Base-by-base conservation (phyloP, 371 early-diverging fungal genomes). In the Pancytospora philotis region DNA sequence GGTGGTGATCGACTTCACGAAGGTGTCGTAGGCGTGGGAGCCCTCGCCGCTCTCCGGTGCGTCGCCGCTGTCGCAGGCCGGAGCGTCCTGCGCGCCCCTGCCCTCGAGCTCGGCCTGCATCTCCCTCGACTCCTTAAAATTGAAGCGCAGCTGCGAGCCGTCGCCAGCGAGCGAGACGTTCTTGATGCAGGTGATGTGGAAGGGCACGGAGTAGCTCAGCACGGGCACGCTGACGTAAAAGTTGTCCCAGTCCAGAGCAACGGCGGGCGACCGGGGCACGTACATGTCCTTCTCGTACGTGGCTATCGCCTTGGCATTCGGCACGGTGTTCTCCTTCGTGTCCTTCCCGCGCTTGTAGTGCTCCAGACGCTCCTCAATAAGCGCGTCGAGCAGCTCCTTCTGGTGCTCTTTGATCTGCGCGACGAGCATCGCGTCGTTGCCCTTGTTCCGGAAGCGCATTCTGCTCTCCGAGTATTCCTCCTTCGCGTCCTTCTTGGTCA, bases 171-270 rank as follows among this genome's bases (percentile, higher is more conserved):
- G 91, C 79, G 88, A 88, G 2, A 88, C 87, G 76, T 89, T 95
- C 74, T 96, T 96, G 35, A 98, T 79, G 0, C 90, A 89, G 13
- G 89, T 87, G 56, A 97, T 89, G 81, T 98, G 96, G 85, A 98
- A 95, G 25, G 99, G 99, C 1, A 97, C 95, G 0, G 93, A 87
- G 77, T 88, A 86, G 35, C 93, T 93, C 73, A 90, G 90, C 38
- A 98, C 88, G 1, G 99, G 99, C 31, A 97, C 80, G 51, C 95
- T 85, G 58, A 98, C 84, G 4, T 92, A 83, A 56, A 91, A 89
- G 36, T 84, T 85, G 38, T 87, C 85, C 62, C 84, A 84, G 80
- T 98, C 99, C 0, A 97, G 89, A 27, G 87, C 75, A 74, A 96
- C 90, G 84, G 89, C 71, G 3, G 38, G 52, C 3, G 49, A 66